These are phyloP conservation scores for Coemansia sp. DNA, from an alignment of 192 early-diverging fungal genomes.

Conservation along the genomic window DNA sequence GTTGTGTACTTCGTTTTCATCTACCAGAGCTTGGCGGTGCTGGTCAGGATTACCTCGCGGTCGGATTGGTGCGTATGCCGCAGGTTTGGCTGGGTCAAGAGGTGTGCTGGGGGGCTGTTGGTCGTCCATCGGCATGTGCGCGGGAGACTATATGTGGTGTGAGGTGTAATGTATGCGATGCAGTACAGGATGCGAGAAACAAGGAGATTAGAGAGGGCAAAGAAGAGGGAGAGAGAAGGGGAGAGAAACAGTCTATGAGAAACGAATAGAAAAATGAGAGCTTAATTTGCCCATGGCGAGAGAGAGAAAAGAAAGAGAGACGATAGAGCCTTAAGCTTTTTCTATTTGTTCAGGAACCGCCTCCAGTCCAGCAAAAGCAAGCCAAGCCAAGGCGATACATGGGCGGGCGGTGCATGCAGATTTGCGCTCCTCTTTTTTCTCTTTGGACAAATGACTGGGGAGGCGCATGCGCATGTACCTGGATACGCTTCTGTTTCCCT, in stretches of 20 bases:
- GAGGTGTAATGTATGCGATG: background rate
- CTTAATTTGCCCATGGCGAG: background rate
- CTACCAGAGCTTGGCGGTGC: constrained; percentile 53
- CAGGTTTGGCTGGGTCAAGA: background rate
- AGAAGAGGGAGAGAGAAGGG: background rate
- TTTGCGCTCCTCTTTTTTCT: background rate
- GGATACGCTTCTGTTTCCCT: background rate
- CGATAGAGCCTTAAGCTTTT: constrained; percentile 10
- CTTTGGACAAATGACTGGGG: constrained; percentile 3
- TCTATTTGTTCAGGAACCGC: no score
- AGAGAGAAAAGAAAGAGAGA: background rate
- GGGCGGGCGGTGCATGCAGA: constrained; percentile 1
- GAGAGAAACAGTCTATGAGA: background rate
- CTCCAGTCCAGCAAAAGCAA: background rate
- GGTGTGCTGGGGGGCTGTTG: constrained; percentile 1
- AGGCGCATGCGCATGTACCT: constrained; percentile 7
- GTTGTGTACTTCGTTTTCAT: constrained; percentile 40
- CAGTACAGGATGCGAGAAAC: constrained; percentile 3
- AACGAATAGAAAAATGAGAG: background rate
- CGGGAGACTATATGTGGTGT: background rate
- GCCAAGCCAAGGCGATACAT: background rate
- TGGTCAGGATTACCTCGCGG: constrained; percentile 51
- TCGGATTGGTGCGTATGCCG: constrained; percentile 34
- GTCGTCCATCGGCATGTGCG: background rate
- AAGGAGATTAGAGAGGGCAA: background rate